Evolutionary conservation across 106 monocot species (phyloP).

Genomic region (Acorus gramineus): DNA sequence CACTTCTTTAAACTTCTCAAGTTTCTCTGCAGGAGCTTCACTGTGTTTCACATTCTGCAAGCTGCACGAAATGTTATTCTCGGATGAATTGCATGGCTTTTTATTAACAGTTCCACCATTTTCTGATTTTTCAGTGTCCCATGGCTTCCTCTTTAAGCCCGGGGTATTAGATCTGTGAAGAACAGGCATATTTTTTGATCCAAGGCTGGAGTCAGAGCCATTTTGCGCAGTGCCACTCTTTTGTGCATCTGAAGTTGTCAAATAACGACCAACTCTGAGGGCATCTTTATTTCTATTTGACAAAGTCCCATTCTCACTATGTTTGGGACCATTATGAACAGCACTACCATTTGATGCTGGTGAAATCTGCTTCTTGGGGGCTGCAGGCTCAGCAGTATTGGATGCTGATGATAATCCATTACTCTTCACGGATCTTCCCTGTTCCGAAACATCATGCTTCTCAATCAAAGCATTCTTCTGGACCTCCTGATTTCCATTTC

Average conservation of each 20-base stretch:
- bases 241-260: background rate
- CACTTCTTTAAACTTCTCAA: conserved; percentile 66
- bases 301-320: too few relatives aligned
- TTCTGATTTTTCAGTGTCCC: conserved; percentile 9
- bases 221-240: conserved; percentile 3
- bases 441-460: conserved; percentile 6
- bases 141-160: conserved; percentile 27
- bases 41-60: background rate
- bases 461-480: conserved; percentile 13
- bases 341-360: conserved; percentile 7
- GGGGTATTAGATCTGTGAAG: conserved; percentile 2
- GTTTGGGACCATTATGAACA: too few relatives aligned
- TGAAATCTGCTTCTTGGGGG: conserved; percentile 1
- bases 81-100: background rate
- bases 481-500: conserved; percentile 29
- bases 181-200: conserved; percentile 6
- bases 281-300: conserved; percentile 11
- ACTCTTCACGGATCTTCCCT: conserved; percentile 14
- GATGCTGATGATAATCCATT: conserved; percentile 1
- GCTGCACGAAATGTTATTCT: conserved; percentile 9
- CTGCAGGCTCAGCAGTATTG: conserved; percentile 11
- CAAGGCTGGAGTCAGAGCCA: conserved; percentile 15
- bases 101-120: conserved; percentile 3
- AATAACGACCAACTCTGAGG: too few relatives aligned
- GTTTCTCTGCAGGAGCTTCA: conserved; percentile 18